Evolutionary conservation across 495 filamentous ascomycete genomes (phyloP), one percentile per base, ranked within the genome.

Genomic region (Entonaema liquescens): DNA sequence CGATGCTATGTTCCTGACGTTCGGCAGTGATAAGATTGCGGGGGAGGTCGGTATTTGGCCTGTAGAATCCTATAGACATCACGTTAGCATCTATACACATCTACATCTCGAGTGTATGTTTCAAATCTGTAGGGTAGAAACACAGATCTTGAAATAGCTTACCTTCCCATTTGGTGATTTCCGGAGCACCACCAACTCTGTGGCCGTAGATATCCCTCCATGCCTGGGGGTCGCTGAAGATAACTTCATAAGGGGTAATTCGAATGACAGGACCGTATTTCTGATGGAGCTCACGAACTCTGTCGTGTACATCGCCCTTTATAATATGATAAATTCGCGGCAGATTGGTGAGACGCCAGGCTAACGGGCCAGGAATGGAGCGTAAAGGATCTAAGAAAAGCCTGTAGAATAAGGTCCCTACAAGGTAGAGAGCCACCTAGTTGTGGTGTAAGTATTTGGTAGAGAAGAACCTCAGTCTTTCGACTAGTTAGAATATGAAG

Each of bases 201-300:
- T 84, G 80, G 28, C 83, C 84, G 74, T 84, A 83, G 50, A 89
- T 87, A 38, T 88, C 85, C 58, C 83, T 82, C 85, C 85, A 89
- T 3, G 86, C 87, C 36, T 81, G 73, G 0, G 84, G 77, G 35
- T 79, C 72, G 4, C 70, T 77, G 74, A 82, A 89, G 0, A 81
- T 76, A n/a, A 89, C 79, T 64, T 88, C 82, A 62, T 85, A 72
- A 0, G 87, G 87, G 0, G 80, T 82, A 31, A 87, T 79, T 6
- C 87, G 84, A n/a, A 89, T 82, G 3, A 87, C 78, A 17, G 80
- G 65, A 8, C 86, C 87, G 60, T 89, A 89, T 19, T 73, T 66
- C 9, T 75, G 50, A 72, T 88, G 86, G 13, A 87, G 66, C n/a
- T 69, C 60, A 35, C 82, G 78, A 56, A 85, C 78, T 26, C 81